Percentiles rank a stretch among this genome's conserved stretches.
Conservation (phyloP, 179 eudicot species). For the Carnegiea gigantea region DNA sequence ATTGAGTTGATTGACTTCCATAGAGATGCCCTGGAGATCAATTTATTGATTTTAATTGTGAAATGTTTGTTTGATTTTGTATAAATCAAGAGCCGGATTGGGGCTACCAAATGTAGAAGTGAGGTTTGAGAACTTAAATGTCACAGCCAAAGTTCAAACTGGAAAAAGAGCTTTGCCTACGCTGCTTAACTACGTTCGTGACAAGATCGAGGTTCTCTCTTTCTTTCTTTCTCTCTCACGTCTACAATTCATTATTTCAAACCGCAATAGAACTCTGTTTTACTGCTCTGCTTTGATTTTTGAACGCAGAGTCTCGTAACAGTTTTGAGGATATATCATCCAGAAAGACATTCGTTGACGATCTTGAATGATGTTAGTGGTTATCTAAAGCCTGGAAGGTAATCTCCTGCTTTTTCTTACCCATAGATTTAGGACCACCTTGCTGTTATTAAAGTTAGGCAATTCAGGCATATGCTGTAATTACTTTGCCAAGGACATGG, state of each 20-base stretch:
- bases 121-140: constrained; percentile 56
- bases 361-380: constrained; percentile 72
- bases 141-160: constrained; percentile 56
- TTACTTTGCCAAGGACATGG: background rate
- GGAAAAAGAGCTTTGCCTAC: constrained; percentile 96
- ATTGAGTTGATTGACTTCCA: background rate
- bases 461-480: background rate
- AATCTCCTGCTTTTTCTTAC: background rate
- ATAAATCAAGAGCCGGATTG: constrained; percentile 58
- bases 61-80: constrained; percentile 5
- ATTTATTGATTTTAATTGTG: background rate
- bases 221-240: background rate
- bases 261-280: background rate
- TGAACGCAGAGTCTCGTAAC: constrained; percentile 50
- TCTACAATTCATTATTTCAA: background rate
- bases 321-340: constrained; percentile 45
- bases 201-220: constrained; percentile 59
- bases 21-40: background rate
- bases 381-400: constrained; percentile 81
- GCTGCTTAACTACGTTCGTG: constrained; percentile 56
- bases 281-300: background rate
- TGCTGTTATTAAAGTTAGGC: background rate
- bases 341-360: constrained; percentile 52
- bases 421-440: background rate
- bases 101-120: constrained; percentile 82